Percentiles rank a stretch among this genome's conserved stretches.
Conservation (phyloP, 2,329 filamentous ascomycete species). For the Colletotrichum truncatum region DNA sequence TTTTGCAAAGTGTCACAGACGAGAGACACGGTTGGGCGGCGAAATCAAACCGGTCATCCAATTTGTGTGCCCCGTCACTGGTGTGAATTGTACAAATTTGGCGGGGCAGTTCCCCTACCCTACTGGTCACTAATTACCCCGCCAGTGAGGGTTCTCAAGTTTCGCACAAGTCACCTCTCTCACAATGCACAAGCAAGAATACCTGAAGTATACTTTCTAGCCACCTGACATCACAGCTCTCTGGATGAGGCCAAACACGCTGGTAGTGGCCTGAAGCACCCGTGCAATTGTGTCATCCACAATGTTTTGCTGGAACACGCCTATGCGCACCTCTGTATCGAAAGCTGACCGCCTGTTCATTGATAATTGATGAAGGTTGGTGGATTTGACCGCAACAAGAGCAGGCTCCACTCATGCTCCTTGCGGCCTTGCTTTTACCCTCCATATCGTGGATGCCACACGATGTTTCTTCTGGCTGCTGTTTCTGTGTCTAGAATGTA, state of each 20-base stretch:
- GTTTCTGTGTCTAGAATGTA: too few relatives aligned
- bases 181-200: background rate
- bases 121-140: constrained; percentile 20
- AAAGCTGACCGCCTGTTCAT: background rate
- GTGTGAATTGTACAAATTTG: constrained; percentile 31
- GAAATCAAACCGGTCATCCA: constrained; percentile 31
- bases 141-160: constrained; percentile 15
- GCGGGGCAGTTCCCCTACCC: constrained; percentile 30
- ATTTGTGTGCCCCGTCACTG: constrained; percentile 32
- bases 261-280: constrained; percentile 3
- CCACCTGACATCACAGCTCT: constrained; percentile 16
- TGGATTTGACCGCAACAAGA: too few relatives aligned
- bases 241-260: constrained; percentile 12
- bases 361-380: too few relatives aligned
- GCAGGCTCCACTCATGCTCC: too few relatives aligned
- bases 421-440: too few relatives aligned
- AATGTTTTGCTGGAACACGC: background rate
- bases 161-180: background rate
- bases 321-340: constrained; percentile 1
- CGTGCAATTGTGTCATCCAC: background rate
- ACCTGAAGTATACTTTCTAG: background rate
- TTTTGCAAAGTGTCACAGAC: constrained; percentile 15
- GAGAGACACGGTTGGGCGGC: constrained; percentile 13
- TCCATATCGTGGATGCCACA: too few relatives aligned
- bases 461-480: too few relatives aligned